A percentile compares a stretch with the other conserved stretches of the same genome.
These are phyloP conservation scores for Trichoderma simmonsii DNA, from an alignment of 2,329 filamentous ascomycete species.

Conservation along the genomic window DNA sequence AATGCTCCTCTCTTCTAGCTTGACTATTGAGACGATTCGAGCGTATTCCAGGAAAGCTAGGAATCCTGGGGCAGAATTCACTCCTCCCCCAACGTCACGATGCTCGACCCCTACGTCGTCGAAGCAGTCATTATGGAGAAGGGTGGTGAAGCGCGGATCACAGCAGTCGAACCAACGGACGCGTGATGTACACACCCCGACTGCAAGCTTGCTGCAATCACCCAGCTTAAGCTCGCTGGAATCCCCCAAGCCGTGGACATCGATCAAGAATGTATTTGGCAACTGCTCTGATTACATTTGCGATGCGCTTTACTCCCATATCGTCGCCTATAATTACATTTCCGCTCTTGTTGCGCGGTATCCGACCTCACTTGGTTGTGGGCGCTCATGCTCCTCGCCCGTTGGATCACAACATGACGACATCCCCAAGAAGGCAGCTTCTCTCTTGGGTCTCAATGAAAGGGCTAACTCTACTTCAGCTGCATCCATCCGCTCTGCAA, in stretches of 20 bases:
- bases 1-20: constrained; percentile 53
- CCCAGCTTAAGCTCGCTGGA: constrained; percentile 21
- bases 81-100: constrained; percentile 24
- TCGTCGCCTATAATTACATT: constrained; percentile 59
- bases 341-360: constrained; percentile 31
- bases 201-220: constrained; percentile 18
- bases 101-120: constrained; percentile 18
- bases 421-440: constrained; percentile 52
- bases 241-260: constrained; percentile 38
- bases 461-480: constrained; percentile 23
- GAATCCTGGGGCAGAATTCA: constrained; percentile 35
- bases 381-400: constrained; percentile 20
- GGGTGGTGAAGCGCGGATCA: constrained; percentile 29
- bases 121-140: constrained; percentile 36
- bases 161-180: neutral
- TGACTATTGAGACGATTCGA: constrained; percentile 57
- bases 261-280: constrained; percentile 52
- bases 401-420: constrained; percentile 31
- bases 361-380: constrained; percentile 20
- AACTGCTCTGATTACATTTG: constrained; percentile 53
- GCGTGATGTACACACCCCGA: constrained; percentile 1
- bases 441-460: constrained; percentile 45
- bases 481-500: constrained; percentile 25
- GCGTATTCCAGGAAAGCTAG: constrained; percentile 52
- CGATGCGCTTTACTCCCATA: constrained; percentile 57